Evolutionary conservation across 106 monocot species (phyloP).

Genomic region (Dendrobium chrysotoxum): DNA sequence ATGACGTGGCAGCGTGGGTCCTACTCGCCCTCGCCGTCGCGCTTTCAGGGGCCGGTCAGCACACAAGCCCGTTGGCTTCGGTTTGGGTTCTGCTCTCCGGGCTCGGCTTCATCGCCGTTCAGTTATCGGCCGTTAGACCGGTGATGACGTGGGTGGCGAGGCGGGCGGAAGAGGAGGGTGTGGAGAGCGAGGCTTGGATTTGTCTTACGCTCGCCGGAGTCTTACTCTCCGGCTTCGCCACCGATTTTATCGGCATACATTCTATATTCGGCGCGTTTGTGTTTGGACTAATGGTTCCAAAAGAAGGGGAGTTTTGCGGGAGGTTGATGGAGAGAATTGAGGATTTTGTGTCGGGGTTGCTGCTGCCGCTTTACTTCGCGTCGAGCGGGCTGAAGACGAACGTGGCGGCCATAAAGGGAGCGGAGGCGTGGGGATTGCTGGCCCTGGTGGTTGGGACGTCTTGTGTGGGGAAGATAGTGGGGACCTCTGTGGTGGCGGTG

Average conservation of each 20-base stretch:
- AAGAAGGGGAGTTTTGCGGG: slow-evolving; percentile 29
- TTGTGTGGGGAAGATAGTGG: slow-evolving; percentile 32
- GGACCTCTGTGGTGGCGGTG: slow-evolving; percentile 18
- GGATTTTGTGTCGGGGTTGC: slow-evolving; percentile 31
- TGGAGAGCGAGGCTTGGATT: slow-evolving; percentile 24
- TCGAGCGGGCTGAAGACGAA: slow-evolving; percentile 47
- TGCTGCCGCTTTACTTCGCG: slow-evolving; percentile 48
- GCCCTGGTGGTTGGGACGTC: slow-evolving; percentile 32
- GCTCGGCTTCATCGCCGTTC: slow-evolving; percentile 10
- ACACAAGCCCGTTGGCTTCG: not conserved
- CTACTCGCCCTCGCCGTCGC: slow-evolving; percentile 44
- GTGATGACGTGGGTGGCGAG: slow-evolving; percentile 22
- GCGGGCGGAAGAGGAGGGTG: slow-evolving; percentile 16
- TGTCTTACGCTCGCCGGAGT: slow-evolving; percentile 20
- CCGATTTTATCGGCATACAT: slow-evolving; percentile 41
- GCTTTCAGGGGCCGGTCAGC: slow-evolving; percentile 24
- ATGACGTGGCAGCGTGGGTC: slow-evolving; percentile 45
- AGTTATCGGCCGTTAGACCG: slow-evolving; percentile 12
- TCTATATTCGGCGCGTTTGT: slow-evolving; percentile 41
- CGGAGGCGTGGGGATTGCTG: slow-evolving; percentile 26
- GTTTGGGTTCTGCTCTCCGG: slow-evolving; percentile 21
- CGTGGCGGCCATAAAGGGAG: slow-evolving; percentile 32
- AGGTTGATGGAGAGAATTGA: slow-evolving; percentile 39
- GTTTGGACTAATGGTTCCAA: slow-evolving; percentile 29
- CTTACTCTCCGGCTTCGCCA: slow-evolving; percentile 27